These are phyloP conservation scores for Podosphaera xanthii DNA, from an alignment of 2,329 filamentous ascomycete species.

Conservation along the genomic window DNA sequence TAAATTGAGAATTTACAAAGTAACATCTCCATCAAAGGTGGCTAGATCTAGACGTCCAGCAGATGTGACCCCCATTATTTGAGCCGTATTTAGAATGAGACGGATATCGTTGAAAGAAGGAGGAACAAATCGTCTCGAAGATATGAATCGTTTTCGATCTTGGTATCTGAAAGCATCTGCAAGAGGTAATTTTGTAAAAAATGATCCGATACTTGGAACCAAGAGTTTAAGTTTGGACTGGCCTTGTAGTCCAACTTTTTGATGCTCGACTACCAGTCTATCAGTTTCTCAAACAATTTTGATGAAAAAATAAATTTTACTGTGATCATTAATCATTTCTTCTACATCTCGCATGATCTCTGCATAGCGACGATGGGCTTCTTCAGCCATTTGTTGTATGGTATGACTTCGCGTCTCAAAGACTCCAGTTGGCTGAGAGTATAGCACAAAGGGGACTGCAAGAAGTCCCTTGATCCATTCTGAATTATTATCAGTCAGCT, in stretches of 20 bases:
- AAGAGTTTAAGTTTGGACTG: slow-evolving; percentile 83
- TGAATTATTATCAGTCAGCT: slow-evolving; percentile 12
- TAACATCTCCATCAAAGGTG: slow-evolving; percentile 95
- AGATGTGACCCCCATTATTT: slow-evolving; percentile 72
- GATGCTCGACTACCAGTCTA: slow-evolving; percentile 37
- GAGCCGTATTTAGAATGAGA: slow-evolving; percentile 80
- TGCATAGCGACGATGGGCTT: slow-evolving; percentile 70
- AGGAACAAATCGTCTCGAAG: slow-evolving; percentile 73
- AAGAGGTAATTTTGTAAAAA: slow-evolving; percentile 73
- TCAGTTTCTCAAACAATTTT: neutral
- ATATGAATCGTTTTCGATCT: slow-evolving; percentile 68
- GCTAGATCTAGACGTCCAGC: slow-evolving; percentile 55
- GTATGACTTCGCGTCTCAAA: slow-evolving; percentile 44
- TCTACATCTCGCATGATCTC: slow-evolving; percentile 94
- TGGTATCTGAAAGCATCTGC: slow-evolving; percentile 84
- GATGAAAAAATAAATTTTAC: slow-evolving; percentile 22
- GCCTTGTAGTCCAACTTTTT: slow-evolving; percentile 37
- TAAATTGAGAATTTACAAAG: slow-evolving; percentile 31
- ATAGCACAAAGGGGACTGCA: slow-evolving; percentile 86
- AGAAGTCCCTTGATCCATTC: slow-evolving; percentile 95
- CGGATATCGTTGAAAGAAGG: slow-evolving; percentile 95
- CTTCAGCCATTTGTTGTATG: slow-evolving; percentile 49
- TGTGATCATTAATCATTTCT: slow-evolving; percentile 75
- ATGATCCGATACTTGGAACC: slow-evolving; percentile 75
- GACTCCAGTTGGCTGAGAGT: slow-evolving; percentile 78